Conservation (phyloP, 352 stramenopile genomes). For the Phytophthora pini region DNA sequence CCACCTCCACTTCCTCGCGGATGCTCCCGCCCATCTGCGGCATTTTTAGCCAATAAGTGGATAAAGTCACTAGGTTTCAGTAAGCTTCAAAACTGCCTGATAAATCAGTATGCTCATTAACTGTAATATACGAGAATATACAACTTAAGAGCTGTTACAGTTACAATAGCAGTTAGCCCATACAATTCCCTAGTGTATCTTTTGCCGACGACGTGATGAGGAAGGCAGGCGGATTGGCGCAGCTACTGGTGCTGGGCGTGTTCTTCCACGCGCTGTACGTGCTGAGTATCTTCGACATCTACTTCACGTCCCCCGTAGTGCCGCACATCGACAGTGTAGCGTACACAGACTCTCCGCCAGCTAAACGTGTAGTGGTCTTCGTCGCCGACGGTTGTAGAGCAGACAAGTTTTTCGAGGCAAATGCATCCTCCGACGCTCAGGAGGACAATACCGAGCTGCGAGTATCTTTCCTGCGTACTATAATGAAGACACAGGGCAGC, state of each 20-base stretch:
- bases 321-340: constrained; percentile 62
- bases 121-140: neutral
- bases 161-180: constrained; percentile 9
- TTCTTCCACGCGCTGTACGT: constrained; percentile 87
- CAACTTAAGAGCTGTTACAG: constrained; percentile 6
- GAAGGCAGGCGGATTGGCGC: constrained; percentile 20
- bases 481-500: constrained; percentile 61
- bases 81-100: neutral
- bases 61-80: neutral
- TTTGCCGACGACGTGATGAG: constrained; percentile 2
- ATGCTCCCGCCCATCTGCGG: constrained; percentile 49
- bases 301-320: constrained; percentile 89
- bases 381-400: constrained; percentile 85
- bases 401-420: constrained; percentile 85
- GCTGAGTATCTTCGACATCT: constrained; percentile 92
- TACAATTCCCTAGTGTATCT: constrained; percentile 20
- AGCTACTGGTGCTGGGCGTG: constrained; percentile 73
- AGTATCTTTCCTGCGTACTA: constrained; percentile 69
- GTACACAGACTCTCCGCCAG: constrained; percentile 49
- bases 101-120: neutral
- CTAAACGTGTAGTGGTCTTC: constrained; percentile 80
- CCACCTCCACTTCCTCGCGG: constrained; percentile 73
- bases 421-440: constrained; percentile 17
- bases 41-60: constrained; percentile 21
- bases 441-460: constrained; percentile 26